Evolutionary conservation across 495 filamentous ascomycete genomes (phyloP), one percentile per base, ranked within the genome.

Genomic region (Daldinia vernicosa): DNA sequence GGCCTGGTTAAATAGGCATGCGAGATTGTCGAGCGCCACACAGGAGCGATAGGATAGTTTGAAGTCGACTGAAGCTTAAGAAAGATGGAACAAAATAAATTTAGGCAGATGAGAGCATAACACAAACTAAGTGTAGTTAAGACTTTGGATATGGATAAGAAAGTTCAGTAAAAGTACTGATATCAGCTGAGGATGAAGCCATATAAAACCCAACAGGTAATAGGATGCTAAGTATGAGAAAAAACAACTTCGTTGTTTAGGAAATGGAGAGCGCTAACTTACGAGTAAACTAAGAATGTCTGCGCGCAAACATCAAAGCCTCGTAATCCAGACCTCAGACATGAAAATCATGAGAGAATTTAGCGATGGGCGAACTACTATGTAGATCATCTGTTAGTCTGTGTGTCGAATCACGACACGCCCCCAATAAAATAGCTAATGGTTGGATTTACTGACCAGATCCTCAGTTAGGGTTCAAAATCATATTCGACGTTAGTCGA

Each of bases 1-100:
- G 4, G 19, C 43, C 39, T 32, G 28, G 57, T 54, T 58, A 58
- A 52, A 62, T 32, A 67, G 59, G 55, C 47, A 67, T 63, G 55
- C 47, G 43, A 54, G 28, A 26, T 50, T 63, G 51, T 28, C 57
- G 57, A 58, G 57, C 57, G 61, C 56, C 28, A 43, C 40, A 47
- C 17, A 47, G 37, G n/a, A 35, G 33, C 11, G 33, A 35, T 35
- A 35, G 14, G 33, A 35, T 35, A 35, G 14, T 35, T 12, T 4
- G 33, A 35, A 35, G 33, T 35, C 33, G 33, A 35, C 33, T 35
- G 3, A 4, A 35, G 8, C 14, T 4, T 5, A 1, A 35, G 12
- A 14, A 12, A 35, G 9, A 35, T 35, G 33, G 12, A 11, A n/a
- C n/a, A n/a, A 14, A 35, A 35, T 35, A 35, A 35, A 8, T 12